phyloP scores from a whole-genome alignment of 2,329 filamentous ascomycete genomes.

The Apiospora aurea region DNA sequence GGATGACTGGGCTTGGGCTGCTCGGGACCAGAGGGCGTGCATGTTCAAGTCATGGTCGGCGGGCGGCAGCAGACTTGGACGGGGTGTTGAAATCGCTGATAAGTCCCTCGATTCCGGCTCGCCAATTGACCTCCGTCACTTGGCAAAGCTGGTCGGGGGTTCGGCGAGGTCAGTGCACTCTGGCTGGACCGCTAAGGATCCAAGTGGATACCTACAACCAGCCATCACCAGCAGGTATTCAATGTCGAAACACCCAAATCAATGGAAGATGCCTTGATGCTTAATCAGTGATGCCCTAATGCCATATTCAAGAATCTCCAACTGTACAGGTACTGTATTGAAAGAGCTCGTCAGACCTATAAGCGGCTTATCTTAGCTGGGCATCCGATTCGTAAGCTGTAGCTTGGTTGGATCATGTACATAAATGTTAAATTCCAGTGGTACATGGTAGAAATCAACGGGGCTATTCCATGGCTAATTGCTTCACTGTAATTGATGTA shows the following conservation, averaged over 20 bases:
- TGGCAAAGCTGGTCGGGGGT: not conserved
- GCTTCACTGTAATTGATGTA: not conserved
- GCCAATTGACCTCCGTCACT: not conserved
- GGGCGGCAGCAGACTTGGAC: not conserved
- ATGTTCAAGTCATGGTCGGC: constrained; percentile 55
- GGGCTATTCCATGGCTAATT: not conserved
- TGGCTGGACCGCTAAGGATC: not conserved
- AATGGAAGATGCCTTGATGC: not conserved
- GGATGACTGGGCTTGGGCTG: constrained; percentile 64
- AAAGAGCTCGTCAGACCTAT: no score
- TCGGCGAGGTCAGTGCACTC: not conserved
- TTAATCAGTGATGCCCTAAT: not conserved
- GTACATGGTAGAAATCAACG: not conserved
- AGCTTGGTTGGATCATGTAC: not conserved
- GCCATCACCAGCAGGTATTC: not conserved
- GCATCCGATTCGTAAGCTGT: not conserved
- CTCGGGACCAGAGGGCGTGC: constrained; percentile 73
- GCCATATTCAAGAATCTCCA: no score
- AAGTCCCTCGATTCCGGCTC: constrained; percentile 6
- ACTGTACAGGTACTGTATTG: no score
- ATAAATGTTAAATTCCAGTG: not conserved
- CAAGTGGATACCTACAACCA: not conserved
- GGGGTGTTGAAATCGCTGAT: not conserved
- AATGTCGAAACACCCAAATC: not conserved
- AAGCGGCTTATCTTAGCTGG: no score